Evolutionary conservation across 2,329 filamentous ascomycete genomes (phyloP), one percentile per base, ranked within the genome.

Genomic region (Ophiocordyceps camponoti-saundersi): DNA sequence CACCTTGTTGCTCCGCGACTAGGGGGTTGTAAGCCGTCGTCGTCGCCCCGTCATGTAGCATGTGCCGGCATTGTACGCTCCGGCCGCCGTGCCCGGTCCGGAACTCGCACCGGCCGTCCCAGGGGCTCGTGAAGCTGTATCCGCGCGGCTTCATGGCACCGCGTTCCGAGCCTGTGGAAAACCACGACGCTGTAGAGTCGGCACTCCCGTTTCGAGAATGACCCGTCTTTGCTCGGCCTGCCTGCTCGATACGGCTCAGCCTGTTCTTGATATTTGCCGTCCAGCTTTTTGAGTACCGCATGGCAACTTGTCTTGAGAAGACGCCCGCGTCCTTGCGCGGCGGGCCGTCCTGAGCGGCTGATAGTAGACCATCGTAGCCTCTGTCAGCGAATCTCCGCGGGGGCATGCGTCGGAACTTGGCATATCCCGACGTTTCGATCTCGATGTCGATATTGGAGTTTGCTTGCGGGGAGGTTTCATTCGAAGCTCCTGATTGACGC

Each of bases 61-160:
- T 66, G 60, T 93, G 86, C 48, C 79, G 79, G 62, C 84, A 89
- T 59, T 79, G 79, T 15, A 93, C 65, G 47, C 77, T 82, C 46
- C 82, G 80, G 2, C 90, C 89, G 42, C 77, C 81, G 48, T 79
- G 72, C 36, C 84, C 82, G 0, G 88, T 92, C 16, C 77, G 71
- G 62, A 96, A 96, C 50, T 89, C 84, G 64, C 90, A 96, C 41
- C 75, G 75, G 16, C 86, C 85, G 50, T 86, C 80, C 90, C 90
- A 96, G 0, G 88, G 89, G 41, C 85, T 92, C 20, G 70, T 66
- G 59, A 95, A 95, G 1, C 79, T 75, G 62, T 93, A 94, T 18
- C 80, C 82, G 30, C 72, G 71, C 0, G 79, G 70, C 47, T 68
- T 74, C 50, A 70, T 65, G 18, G 20, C 6, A 18, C 49, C 44